These are phyloP conservation scores for Blumeria hordei DNA, from an alignment of 2,329 filamentous ascomycete genomes.

Conservation along the genomic window DNA sequence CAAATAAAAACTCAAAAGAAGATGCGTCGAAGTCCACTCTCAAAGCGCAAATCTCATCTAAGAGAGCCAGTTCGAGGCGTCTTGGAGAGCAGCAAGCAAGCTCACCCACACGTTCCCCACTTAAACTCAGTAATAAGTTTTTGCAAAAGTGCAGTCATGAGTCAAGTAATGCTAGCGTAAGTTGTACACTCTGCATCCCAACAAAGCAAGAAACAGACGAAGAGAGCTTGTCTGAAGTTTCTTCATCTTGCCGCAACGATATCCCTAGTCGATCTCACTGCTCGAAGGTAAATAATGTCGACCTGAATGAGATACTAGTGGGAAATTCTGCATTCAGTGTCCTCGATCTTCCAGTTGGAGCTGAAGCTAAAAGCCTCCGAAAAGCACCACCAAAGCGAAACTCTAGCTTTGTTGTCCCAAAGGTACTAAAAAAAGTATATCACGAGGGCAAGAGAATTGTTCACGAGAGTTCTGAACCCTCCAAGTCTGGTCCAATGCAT, in stretches of 20 bases:
- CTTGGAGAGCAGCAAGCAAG: background rate
- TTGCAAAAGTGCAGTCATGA: too few species aligned
- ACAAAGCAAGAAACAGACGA: too few species aligned
- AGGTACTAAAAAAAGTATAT: slow-evolving; percentile 38
- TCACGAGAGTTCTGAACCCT: slow-evolving; percentile 32
- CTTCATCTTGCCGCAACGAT: too few species aligned
- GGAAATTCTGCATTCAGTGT: slow-evolving; percentile 44
- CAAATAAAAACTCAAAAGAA: too few species aligned
- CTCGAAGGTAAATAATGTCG: slow-evolving; percentile 14
- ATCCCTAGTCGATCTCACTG: too few species aligned
- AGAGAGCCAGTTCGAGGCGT: background rate
- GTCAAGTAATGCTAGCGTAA: too few species aligned
- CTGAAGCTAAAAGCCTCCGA: slow-evolving; percentile 25
- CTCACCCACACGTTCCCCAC: background rate
- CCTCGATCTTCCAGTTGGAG: slow-evolving; percentile 28
- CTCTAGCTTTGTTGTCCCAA: slow-evolving; percentile 35
- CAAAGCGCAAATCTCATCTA: background rate
- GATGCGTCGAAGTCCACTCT: too few species aligned
- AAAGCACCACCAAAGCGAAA: slow-evolving; percentile 23
- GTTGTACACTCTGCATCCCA: too few species aligned
- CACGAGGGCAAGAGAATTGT: slow-evolving; percentile 41
- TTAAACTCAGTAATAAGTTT: background rate
- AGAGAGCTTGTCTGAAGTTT: too few species aligned
- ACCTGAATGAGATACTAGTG: slow-evolving; percentile 35
- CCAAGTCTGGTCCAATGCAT: slow-evolving; percentile 26